Evolutionary conservation across 495 filamentous ascomycete species (phyloP), one percentile per base, ranked within the genome.

Genomic region (Daldinia bambusicola): DNA sequence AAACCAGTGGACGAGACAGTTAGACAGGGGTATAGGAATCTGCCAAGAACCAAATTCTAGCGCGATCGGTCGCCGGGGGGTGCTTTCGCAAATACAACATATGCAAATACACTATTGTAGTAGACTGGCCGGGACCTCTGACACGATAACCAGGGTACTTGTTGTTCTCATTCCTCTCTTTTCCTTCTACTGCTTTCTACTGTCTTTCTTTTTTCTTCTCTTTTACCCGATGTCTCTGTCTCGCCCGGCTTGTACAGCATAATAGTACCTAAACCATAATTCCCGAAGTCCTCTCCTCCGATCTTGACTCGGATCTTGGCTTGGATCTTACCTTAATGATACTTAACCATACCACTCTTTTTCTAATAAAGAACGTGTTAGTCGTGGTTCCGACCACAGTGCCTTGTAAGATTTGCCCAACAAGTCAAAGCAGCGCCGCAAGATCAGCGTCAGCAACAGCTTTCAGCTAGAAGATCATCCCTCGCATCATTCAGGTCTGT

Each of bases 391-490:
- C 30, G 45, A 52, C 48, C 45, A 32, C 13, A 13, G n/a, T n/a
- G n/a, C 7, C 32, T 61, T 41, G 61, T 72, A 52, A 66, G 61
- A 61, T 62, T 61, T 34, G 64, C 60, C 36, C 41, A 52, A 37
- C 55, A 34, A 36, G 26, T 30, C 55, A 66, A 56, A 55, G 41
- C 34, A 56, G 45, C 5, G 63, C 50, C 34, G 48, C 66, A 73
- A 73, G 61, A 73, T 66, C 66, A 69, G 41, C 66, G 43, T 61
- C 61, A 69, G 70, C 64, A 62, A 58, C 62, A 62, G 22, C 52
- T 32, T 43, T 61, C 53, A 58, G 55, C 52, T 63, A 55, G 55
- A 38, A 65, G 45, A 61, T 55, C 48, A 34, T 45, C 53, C 55
- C 55, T 69, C 41, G 50, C 62, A 45, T 58, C 8, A 16, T 48